Conservation (phyloP, 1,139 yeast species). For the Blastobotrys capitulatus region DNA sequence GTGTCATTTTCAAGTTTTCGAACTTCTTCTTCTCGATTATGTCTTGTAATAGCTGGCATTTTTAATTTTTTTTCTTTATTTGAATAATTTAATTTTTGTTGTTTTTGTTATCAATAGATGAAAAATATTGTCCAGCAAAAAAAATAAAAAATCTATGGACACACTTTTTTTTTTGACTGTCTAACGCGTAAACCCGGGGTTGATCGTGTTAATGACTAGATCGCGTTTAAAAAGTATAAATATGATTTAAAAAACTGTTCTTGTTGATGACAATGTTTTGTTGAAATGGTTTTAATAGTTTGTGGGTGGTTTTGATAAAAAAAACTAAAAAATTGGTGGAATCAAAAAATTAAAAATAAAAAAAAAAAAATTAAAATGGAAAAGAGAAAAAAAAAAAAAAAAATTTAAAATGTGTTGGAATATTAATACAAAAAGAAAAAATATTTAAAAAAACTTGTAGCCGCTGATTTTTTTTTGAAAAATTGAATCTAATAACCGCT, state of each 20-base stretch:
- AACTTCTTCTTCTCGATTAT: not conserved
- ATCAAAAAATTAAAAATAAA: not conserved
- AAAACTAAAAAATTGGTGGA: not conserved
- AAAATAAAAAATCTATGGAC: not conserved
- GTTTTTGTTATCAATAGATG: not conserved
- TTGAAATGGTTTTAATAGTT: not conserved
- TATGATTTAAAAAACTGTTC: not conserved
- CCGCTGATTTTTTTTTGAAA: no score
- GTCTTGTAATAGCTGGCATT: not conserved
- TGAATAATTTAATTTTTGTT: not conserved
- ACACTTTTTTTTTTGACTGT: no score
- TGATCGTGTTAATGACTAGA: not conserved
- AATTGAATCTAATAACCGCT: no score
- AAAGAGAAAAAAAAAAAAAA: not conserved
- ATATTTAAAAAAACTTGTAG: no score
- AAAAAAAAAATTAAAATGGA: not conserved
- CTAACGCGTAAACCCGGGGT: not conserved
- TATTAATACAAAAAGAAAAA: not conserved
- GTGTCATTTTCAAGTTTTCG: not conserved
- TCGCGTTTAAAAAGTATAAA: not conserved
- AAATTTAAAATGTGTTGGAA: not conserved
- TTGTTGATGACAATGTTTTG: not conserved
- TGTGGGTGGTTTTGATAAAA: not conserved
- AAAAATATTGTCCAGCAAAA: slow-evolving; percentile 1
- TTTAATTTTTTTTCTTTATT: not conserved